Conservation (phyloP, 2,329 filamentous ascomycete species). For the Fusarium subtropicale region DNA sequence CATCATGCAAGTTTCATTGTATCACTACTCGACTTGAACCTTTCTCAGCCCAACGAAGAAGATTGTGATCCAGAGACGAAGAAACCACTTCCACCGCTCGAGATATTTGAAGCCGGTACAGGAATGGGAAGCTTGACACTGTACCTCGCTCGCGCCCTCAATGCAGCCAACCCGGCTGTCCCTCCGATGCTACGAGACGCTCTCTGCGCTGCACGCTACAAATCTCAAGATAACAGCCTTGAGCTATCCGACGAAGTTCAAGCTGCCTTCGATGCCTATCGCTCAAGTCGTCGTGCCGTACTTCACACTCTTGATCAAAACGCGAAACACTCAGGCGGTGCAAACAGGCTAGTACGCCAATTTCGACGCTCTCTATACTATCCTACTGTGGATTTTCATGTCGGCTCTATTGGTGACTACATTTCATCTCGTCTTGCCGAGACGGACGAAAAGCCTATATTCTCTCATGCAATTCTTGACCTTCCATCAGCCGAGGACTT, state of each 20-base stretch:
- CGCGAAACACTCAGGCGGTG: constrained; percentile 70
- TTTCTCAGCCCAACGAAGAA: constrained; percentile 55
- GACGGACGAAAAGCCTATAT: constrained; percentile 66
- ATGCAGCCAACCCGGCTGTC: constrained; percentile 73
- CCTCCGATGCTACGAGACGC: constrained; percentile 57
- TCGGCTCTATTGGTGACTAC: constrained; percentile 74
- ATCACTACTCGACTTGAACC: constrained; percentile 79
- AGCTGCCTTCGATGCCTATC: constrained; percentile 58
- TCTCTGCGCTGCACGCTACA: constrained; percentile 46
- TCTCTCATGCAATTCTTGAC: constrained; percentile 79
- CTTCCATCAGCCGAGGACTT: constrained; percentile 71
- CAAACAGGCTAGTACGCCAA: constrained; percentile 71
- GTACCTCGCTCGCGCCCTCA: constrained; percentile 79
- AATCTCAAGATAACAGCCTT: constrained; percentile 36
- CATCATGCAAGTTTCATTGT: constrained; percentile 81
- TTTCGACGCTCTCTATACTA: constrained; percentile 79
- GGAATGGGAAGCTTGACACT: constrained; percentile 85
- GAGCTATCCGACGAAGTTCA: constrained; percentile 48
- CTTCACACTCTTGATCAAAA: constrained; percentile 80
- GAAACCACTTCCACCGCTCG: constrained; percentile 60
- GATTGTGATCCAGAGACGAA: constrained; percentile 47
- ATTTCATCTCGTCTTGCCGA: constrained; percentile 62
- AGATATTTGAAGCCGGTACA: constrained; percentile 86
- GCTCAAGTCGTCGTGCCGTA: constrained; percentile 70
- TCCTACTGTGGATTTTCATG: constrained; percentile 78